phyloP scores from a whole-genome alignment of 2,329 filamentous ascomycete genomes.

The Rutstroemia sp. region DNA sequence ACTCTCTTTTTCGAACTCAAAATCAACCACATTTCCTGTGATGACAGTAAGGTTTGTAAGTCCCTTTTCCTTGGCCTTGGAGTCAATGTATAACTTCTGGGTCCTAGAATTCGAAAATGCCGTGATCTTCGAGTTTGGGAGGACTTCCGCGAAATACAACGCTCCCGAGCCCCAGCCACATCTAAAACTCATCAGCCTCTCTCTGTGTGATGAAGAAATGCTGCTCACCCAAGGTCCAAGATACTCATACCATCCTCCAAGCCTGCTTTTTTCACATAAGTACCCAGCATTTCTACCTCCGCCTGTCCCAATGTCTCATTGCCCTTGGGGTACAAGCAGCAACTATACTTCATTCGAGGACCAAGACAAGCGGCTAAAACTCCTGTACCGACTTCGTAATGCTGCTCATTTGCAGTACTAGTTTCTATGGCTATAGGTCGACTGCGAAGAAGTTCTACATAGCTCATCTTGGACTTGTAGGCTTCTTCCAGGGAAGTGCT shows the following conservation, averaged over 20 bases:
- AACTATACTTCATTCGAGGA: slow-evolving; percentile 67
- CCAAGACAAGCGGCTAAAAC: slow-evolving; percentile 55
- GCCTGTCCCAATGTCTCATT: slow-evolving; percentile 57
- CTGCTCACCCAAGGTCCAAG: slow-evolving; percentile 23
- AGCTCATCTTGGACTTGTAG: slow-evolving; percentile 55
- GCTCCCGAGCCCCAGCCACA: slow-evolving; percentile 63
- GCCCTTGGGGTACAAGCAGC: slow-evolving; percentile 56
- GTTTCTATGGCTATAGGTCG: slow-evolving; percentile 64
- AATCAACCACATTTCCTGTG: slow-evolving; percentile 59
- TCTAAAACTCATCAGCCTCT: slow-evolving; percentile 30
- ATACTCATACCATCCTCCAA: slow-evolving; percentile 30
- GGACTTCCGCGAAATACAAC: slow-evolving; percentile 57
- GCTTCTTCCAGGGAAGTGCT: slow-evolving; percentile 44
- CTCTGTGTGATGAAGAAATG: not conserved
- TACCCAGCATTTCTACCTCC: slow-evolving; percentile 58
- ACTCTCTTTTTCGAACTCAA: slow-evolving; percentile 49
- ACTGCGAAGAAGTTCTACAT: slow-evolving; percentile 49
- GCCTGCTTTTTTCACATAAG: slow-evolving; percentile 52
- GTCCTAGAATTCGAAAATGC: slow-evolving; percentile 65
- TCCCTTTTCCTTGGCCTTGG: slow-evolving; percentile 45
- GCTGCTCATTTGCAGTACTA: slow-evolving; percentile 57
- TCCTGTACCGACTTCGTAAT: slow-evolving; percentile 65
- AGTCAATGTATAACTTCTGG: slow-evolving; percentile 61
- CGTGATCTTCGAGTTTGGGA: slow-evolving; percentile 54
- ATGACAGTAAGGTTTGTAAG: slow-evolving; percentile 55